phyloP scores from a whole-genome alignment of 371 early-diverging fungal genomes.

The Mortierella sp. region DNA sequence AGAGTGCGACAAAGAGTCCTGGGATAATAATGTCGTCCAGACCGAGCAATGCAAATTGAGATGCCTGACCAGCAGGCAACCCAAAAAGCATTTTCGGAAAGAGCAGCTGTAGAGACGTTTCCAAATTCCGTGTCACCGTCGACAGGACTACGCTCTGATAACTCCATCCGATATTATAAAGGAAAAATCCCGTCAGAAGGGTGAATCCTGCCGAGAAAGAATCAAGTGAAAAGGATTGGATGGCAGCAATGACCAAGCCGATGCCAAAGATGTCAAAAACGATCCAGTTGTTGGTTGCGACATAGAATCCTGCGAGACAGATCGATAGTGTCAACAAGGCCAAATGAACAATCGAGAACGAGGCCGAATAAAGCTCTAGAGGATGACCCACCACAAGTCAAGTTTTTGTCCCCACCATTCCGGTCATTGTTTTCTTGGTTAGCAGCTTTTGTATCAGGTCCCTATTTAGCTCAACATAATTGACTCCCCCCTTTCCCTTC shows the following conservation, averaged over 20 bases:
- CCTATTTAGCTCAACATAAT: background rate
- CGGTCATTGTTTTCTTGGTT: background rate
- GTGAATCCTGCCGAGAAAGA: slow-evolving; percentile 94
- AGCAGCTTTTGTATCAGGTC: background rate
- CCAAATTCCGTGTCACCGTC: slow-evolving; percentile 91
- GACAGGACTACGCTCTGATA: slow-evolving; percentile 97
- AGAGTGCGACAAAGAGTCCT: slow-evolving; percentile 93
- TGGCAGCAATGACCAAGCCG: slow-evolving; percentile 86
- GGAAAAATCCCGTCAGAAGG: slow-evolving; percentile 86
- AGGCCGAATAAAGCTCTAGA: slow-evolving; percentile 68
- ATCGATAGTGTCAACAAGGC: slow-evolving; percentile 65
- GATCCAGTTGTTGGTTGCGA: slow-evolving; percentile 91
- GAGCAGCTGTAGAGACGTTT: slow-evolving; percentile 94
- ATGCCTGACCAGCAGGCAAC: slow-evolving; percentile 55
- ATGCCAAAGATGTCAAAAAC: slow-evolving; percentile 89
- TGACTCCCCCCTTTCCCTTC: background rate
- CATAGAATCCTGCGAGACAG: slow-evolving; percentile 77
- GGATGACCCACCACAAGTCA: background rate
- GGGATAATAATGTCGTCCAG: slow-evolving; percentile 98
- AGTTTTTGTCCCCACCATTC: background rate
- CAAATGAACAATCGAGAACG: slow-evolving; percentile 80
- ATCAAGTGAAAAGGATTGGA: slow-evolving; percentile 88
- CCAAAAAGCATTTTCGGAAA: slow-evolving; percentile 83
- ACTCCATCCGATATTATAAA: slow-evolving; percentile 97
- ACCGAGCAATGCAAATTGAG: slow-evolving; percentile 90